These are phyloP conservation scores for Cnidoscolus chayamansa DNA, from an alignment of 441 rosid genomes.

Conservation along the genomic window DNA sequence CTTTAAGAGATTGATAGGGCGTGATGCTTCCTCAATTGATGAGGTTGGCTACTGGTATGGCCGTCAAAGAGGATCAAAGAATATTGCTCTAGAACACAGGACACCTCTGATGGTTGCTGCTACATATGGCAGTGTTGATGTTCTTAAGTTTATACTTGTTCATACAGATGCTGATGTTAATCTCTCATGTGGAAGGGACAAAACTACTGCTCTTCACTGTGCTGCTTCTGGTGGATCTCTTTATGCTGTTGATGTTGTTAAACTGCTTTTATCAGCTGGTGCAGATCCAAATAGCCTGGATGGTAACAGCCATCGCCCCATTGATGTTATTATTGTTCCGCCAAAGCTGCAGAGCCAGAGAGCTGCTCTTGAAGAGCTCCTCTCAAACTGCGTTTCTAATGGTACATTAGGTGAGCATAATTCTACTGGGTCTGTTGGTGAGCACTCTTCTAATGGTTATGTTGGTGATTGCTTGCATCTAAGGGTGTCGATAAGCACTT, in stretches of 20 bases:
- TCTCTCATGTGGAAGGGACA: conserved; percentile 49
- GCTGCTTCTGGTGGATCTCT: conserved; percentile 71
- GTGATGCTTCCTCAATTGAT: conserved; percentile 29
- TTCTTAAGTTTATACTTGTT: conserved; percentile 35
- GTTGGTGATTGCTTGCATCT: conserved; percentile 6
- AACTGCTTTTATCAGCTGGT: conserved; percentile 55
- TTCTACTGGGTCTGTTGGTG: background rate
- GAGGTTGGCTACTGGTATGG: conserved; percentile 46
- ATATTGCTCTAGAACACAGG: conserved; percentile 45
- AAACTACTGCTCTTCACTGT: conserved; percentile 72
- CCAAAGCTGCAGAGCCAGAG: conserved; percentile 38
- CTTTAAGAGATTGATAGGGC: conserved; percentile 26
- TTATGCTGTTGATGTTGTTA: conserved; percentile 46
- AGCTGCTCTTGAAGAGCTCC: conserved; percentile 46
- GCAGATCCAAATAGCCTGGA: conserved; percentile 53
- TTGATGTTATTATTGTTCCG: conserved; percentile 58
- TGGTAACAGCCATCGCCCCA: conserved; percentile 51
- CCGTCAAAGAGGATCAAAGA: conserved; percentile 43
- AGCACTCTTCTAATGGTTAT: conserved; percentile 9
- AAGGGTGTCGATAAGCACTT: conserved; percentile 27
- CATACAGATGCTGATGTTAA: conserved; percentile 35
- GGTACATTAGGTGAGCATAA: background rate
- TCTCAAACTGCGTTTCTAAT: conserved; percentile 15
- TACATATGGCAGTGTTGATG: conserved; percentile 47
- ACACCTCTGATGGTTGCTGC: conserved; percentile 84